Conservation (phyloP, 2,329 filamentous ascomycete species). For the Periconia sp. region DNA sequence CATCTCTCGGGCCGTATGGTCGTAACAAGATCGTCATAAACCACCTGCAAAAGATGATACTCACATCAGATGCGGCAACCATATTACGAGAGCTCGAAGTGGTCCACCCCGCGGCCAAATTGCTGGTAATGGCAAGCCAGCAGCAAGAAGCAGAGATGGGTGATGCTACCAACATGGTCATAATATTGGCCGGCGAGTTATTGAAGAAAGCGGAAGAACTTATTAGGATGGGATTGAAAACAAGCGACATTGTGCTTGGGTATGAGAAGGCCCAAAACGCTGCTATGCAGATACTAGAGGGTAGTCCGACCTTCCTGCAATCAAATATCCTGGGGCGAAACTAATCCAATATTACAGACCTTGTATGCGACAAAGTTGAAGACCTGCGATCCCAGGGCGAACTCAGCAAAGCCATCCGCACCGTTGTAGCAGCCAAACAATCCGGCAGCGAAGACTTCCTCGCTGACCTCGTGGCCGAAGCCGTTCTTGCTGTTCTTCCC, state of each 20-base stretch:
- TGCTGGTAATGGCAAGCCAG: conserved; percentile 97
- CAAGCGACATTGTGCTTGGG: conserved; percentile 93
- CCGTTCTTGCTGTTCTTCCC: conserved; percentile 81
- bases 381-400: conserved; percentile 80
- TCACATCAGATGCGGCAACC: conserved; percentile 96
- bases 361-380: conserved; percentile 86
- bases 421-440: conserved; percentile 96
- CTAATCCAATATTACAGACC: conserved; percentile 54
- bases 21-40: conserved; percentile 99
- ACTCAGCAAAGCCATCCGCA: conserved; percentile 91
- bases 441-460: conserved; percentile 89
- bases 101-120: conserved; percentile 94
- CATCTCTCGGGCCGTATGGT: conserved; percentile 93
- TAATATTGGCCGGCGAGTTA: conserved; percentile 91
- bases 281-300: conserved; percentile 80
- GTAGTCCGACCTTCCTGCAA: conserved; percentile 35
- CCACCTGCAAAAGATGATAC: conserved; percentile 98
- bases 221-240: conserved; percentile 94
- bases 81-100: conserved; percentile 97
- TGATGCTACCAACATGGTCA: conserved; percentile 96
- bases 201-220: conserved; percentile 97
- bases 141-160: conserved; percentile 99
- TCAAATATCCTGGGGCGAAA: neutral
- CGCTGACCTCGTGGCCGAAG: conserved; percentile 82
- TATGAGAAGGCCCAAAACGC: conserved; percentile 94